These are phyloP conservation scores for Penicillium brevicompactum DNA, from an alignment of 2,329 filamentous ascomycete species.

Conservation along the genomic window DNA sequence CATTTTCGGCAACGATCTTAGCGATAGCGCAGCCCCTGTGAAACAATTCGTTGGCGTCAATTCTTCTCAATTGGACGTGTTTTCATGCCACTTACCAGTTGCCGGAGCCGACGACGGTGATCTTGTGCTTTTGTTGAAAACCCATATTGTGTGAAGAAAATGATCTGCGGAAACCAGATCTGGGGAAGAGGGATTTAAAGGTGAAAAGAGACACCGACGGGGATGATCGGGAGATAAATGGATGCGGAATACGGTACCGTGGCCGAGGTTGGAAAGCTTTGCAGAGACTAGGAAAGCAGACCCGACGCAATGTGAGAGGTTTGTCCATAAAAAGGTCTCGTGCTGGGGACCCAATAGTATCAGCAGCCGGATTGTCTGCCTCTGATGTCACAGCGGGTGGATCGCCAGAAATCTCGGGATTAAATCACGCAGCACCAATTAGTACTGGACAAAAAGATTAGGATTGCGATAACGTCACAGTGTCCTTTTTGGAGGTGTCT, in stretches of 20 bases:
- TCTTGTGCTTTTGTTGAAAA: constrained; percentile 41
- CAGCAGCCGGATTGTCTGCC: constrained; percentile 11
- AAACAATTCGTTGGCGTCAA: constrained; percentile 75
- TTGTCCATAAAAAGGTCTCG: constrained; percentile 18
- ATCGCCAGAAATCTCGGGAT: neutral
- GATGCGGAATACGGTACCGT: constrained; percentile 24
- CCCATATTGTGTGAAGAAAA: constrained; percentile 34
- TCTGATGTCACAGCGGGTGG: constrained; percentile 5
- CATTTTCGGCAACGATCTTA: constrained; percentile 95
- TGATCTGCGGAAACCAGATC: constrained; percentile 20
- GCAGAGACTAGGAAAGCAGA: constrained; percentile 25
- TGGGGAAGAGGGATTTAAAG: constrained; percentile 22
- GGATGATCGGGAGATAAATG: constrained; percentile 19
- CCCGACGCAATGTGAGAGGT: constrained; percentile 21
- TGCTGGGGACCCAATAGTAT: constrained; percentile 13
- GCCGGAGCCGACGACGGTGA: constrained; percentile 86
- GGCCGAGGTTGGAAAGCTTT: constrained; percentile 32
- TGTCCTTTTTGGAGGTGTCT: neutral
- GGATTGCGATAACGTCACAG: constrained; percentile 21
- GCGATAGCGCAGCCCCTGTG: constrained; percentile 95
- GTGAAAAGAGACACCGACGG: constrained; percentile 17
- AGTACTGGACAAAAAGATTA: neutral
- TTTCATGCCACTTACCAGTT: constrained; percentile 69
- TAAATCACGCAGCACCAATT: neutral
- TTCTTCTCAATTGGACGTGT: constrained; percentile 44